phyloP scores from a whole-genome alignment of 257 asterid species.

The Solanum corneliomulleri region DNA sequence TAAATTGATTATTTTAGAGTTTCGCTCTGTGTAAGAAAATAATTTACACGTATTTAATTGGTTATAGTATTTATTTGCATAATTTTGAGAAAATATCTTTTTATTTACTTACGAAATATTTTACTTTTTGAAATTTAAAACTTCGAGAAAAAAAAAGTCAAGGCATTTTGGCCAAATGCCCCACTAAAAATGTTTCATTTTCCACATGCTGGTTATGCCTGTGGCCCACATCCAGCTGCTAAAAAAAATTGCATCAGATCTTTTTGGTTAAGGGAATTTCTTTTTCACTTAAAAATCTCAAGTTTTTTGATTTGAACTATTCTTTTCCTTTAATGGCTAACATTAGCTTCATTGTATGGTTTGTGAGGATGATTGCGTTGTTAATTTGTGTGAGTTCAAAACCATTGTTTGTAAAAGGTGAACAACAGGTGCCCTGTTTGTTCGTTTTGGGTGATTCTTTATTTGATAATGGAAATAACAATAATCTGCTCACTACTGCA shows the following conservation, averaged over 20 bases:
- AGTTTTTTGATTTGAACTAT: no score
- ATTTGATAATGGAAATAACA: slow-evolving; percentile 37
- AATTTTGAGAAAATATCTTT: background rate
- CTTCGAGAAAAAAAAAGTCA: no score
- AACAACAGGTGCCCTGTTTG: slow-evolving; percentile 26
- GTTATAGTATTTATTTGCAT: no score
- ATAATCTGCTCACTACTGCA: background rate
- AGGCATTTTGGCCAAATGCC: background rate
- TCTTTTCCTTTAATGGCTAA: background rate
- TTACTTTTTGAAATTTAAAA: background rate
- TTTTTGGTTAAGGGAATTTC: background rate
- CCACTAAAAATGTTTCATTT: background rate
- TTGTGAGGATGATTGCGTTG: background rate
- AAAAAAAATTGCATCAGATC: background rate
- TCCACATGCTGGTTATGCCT: background rate
- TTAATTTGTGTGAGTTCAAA: background rate
- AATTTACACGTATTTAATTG: background rate
- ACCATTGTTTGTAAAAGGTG: background rate
- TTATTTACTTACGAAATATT: no score
- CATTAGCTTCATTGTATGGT: background rate
- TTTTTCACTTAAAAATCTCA: background rate
- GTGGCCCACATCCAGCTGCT: background rate
- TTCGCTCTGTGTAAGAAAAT: no score
- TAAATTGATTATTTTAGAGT: no score
- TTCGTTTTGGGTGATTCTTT: slow-evolving; percentile 33